Evolutionary conservation across 371 early-diverging fungal genomes (phyloP).

Genomic region (Syncephalastrum monosporum): DNA sequence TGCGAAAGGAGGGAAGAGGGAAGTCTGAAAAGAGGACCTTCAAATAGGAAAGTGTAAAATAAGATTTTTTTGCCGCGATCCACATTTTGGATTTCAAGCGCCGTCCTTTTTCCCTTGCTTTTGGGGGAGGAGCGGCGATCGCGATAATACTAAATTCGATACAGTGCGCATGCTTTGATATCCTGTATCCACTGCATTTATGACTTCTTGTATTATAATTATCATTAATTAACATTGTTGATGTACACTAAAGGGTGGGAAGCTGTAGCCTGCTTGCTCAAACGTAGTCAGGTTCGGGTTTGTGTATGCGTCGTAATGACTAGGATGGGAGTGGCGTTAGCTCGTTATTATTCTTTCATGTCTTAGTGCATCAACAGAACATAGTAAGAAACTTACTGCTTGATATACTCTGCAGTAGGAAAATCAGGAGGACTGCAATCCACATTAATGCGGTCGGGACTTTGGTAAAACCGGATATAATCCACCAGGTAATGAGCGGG

Average conservation of each 20-base stretch:
- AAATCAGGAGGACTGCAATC: constrained; percentile 51
- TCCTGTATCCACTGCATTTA: too few relatives aligned
- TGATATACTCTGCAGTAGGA: constrained; percentile 53
- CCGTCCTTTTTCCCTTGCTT: too few relatives aligned
- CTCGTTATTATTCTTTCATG: too few relatives aligned
- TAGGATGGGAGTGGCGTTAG: not conserved
- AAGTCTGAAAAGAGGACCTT: not conserved
- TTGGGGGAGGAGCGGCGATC: too few relatives aligned
- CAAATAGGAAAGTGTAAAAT: too few relatives aligned
- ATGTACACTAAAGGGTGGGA: constrained; percentile 12
- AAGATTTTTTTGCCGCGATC: too few relatives aligned
- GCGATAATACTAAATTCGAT: too few relatives aligned
- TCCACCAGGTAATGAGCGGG: constrained; percentile 50
- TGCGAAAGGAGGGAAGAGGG: not conserved
- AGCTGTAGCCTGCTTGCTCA: constrained; percentile 19
- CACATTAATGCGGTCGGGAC: constrained; percentile 47
- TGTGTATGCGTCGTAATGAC: constrained; percentile 22
- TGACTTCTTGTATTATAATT: too few relatives aligned
- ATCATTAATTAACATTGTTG: constrained; percentile 1
- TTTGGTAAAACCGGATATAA: constrained; percentile 55
- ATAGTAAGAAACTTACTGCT: constrained; percentile 13
- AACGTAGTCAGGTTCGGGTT: constrained; percentile 18
- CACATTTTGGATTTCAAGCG: too few relatives aligned
- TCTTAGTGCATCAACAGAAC: too few relatives aligned
- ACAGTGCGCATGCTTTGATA: too few relatives aligned